Evolutionary conservation across 2,329 filamentous ascomycete genomes (phyloP).

Genomic region (Ceratocystis colombiana): DNA sequence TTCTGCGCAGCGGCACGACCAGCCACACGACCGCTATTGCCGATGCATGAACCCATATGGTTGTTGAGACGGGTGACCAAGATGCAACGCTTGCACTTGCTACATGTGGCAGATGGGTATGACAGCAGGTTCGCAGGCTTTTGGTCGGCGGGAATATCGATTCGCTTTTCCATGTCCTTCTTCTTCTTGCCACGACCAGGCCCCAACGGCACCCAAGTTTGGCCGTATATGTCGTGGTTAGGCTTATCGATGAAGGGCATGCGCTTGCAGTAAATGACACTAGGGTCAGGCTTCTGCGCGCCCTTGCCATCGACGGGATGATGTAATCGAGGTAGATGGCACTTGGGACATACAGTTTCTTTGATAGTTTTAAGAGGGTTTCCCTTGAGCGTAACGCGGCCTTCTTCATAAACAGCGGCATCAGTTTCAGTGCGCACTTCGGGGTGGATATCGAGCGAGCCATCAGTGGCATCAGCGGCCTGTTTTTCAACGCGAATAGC

Average conservation of each 20-base stretch:
- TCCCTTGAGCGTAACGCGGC: conserved; percentile 56
- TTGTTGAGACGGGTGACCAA: conserved; percentile 56
- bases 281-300: conserved; percentile 53
- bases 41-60: conserved; percentile 59
- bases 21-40: conserved; percentile 53
- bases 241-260: conserved; percentile 67
- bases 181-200: conserved; percentile 67
- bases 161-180: conserved; percentile 61
- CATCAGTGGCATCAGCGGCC: conserved; percentile 46
- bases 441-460: conserved; percentile 44
- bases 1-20: conserved; percentile 53
- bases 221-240: conserved; percentile 71
- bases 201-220: conserved; percentile 64
- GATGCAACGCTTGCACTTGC: conserved; percentile 57
- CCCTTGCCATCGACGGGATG: conserved; percentile 63
- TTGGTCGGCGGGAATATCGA: conserved; percentile 42
- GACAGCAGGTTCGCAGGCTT: conserved; percentile 52
- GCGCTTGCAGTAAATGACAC: conserved; percentile 65
- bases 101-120: conserved; percentile 56
- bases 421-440: conserved; percentile 53
- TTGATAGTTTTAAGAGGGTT: conserved; percentile 62
- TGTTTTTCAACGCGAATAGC: conserved; percentile 55
- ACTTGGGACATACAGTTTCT: conserved; percentile 64
- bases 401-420: conserved; percentile 60
- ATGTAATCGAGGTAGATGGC: conserved; percentile 62